Conservation (phyloP, 2,329 filamentous ascomycete genomes). For the Cytospora mali region DNA sequence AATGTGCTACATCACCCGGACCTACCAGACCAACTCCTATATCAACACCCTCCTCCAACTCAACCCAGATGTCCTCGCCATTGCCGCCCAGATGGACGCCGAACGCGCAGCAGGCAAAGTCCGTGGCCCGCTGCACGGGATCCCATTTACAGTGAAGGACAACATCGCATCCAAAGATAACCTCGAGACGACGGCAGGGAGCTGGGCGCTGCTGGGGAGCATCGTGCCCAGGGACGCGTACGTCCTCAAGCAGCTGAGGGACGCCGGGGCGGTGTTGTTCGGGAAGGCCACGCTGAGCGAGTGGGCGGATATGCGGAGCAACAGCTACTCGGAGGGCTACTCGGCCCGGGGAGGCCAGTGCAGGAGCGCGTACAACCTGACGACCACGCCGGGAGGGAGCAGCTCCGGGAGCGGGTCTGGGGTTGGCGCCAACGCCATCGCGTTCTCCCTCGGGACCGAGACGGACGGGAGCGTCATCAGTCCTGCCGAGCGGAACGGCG, state of each 20-base stretch:
- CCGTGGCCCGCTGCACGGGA: constrained; percentile 71
- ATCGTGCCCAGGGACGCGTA: constrained; percentile 69
- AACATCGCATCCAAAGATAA: constrained; percentile 70
- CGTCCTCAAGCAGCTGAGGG: constrained; percentile 62
- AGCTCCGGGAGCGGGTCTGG: constrained; percentile 68
- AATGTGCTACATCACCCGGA: constrained; percentile 64
- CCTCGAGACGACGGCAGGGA: constrained; percentile 75
- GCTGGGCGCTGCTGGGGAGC: constrained; percentile 66
- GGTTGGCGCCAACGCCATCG: constrained; percentile 60
- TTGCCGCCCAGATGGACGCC: constrained; percentile 61
- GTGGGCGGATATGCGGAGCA: constrained; percentile 73
- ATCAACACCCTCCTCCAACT: constrained; percentile 65
- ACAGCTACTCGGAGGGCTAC: constrained; percentile 69
- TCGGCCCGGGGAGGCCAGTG: constrained; percentile 63
- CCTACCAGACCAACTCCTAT: constrained; percentile 65
- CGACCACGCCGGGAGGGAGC: constrained; percentile 68
- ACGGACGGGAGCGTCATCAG: constrained; percentile 70
- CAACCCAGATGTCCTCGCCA: constrained; percentile 67
- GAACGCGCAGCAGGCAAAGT: constrained; percentile 60
- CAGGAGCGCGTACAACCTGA: constrained; percentile 69
- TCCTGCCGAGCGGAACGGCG: constrained; percentile 59
- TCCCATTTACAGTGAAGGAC: constrained; percentile 76
- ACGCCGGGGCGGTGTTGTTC: constrained; percentile 68
- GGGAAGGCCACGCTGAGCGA: constrained; percentile 73
- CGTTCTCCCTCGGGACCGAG: constrained; percentile 70